phyloP scores from a whole-genome alignment of 73 alveolate species.

The Paramecium bursaria region DNA sequence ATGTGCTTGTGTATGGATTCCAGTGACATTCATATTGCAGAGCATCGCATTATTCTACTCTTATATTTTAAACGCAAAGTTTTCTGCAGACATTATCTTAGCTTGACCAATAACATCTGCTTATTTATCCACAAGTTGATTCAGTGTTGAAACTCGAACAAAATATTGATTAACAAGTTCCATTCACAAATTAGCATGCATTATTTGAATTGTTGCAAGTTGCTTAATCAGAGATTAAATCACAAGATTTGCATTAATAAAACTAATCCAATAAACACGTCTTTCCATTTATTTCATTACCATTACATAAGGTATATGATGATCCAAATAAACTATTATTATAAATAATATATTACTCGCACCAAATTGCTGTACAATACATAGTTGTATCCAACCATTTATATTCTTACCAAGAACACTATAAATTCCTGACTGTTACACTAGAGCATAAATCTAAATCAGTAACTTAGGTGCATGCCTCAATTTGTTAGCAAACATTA shows the following conservation, averaged over 20 bases:
- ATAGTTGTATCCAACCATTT: background rate
- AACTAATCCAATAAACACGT: background rate
- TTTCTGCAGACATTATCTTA: conserved; percentile 4
- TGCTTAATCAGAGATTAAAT: conserved; percentile 6
- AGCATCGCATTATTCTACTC: background rate
- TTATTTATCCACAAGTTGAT: background rate
- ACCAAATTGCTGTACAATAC: conserved; percentile 24
- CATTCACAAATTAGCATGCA: background rate
- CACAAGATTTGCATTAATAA: conserved; percentile 39
- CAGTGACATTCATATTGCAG: conserved; percentile 19
- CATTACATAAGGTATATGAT: conserved; percentile 16
- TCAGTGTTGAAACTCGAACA: background rate
- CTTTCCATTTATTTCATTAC: conserved; percentile 36
- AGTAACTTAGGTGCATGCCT: background rate
- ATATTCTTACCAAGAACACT: conserved; percentile 30
- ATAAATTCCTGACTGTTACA: background rate
- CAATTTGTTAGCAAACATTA: background rate
- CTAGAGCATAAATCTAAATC: background rate
- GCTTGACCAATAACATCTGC: conserved; percentile 33
- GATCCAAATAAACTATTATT: conserved; percentile 30
- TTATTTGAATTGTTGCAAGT: background rate
- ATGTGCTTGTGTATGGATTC: background rate
- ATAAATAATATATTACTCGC: conserved; percentile 5
- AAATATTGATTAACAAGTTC: conserved; percentile 1
- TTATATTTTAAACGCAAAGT: background rate